phyloP scores from a whole-genome alignment of 2,329 filamentous ascomycete genomes.

The Dothistroma pini region DNA sequence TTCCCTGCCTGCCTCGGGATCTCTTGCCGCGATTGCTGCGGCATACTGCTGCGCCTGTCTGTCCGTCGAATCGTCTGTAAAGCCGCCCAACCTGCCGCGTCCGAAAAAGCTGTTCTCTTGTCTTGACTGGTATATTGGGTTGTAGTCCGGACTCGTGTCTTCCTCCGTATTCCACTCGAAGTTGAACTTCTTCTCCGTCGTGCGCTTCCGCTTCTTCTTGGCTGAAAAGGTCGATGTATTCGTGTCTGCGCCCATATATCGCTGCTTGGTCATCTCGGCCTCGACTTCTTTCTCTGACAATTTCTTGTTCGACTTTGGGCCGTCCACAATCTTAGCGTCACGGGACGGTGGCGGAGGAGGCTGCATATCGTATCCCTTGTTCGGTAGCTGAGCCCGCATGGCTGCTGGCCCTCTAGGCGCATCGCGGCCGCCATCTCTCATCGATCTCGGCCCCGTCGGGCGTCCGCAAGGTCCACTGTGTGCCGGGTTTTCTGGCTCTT shows the following conservation, averaged over 20 bases:
- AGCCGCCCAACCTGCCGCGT: conserved; percentile 63
- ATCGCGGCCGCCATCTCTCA: conserved; percentile 50
- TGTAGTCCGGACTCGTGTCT: conserved; percentile 81
- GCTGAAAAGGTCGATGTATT: conserved; percentile 87
- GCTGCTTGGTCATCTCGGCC: conserved; percentile 67
- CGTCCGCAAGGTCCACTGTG: conserved; percentile 9
- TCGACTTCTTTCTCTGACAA: conserved; percentile 60
- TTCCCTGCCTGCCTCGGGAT: conserved; percentile 69
- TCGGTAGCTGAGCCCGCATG: conserved; percentile 43
- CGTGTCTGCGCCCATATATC: conserved; percentile 88
- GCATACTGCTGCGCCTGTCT: conserved; percentile 54
- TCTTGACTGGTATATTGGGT: conserved; percentile 71
- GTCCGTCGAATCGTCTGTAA: conserved; percentile 57
- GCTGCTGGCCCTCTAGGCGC: conserved; percentile 49
- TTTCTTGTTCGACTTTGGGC: conserved; percentile 41
- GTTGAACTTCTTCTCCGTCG: conserved; percentile 96
- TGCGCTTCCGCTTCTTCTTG: conserved; percentile 90
- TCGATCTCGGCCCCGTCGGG: conserved; percentile 70
- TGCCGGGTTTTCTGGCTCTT: conserved; percentile 8
- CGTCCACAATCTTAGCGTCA: conserved; percentile 36
- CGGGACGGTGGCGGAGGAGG: conserved; percentile 48
- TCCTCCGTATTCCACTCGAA: conserved; percentile 97
- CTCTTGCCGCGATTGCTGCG: conserved; percentile 67
- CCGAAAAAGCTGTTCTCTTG: conserved; percentile 67
- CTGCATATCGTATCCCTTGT: conserved; percentile 51